Evolutionary conservation across 1,139 yeast genomes (phyloP).

Genomic region (Suhomyces choctaworum): DNA sequence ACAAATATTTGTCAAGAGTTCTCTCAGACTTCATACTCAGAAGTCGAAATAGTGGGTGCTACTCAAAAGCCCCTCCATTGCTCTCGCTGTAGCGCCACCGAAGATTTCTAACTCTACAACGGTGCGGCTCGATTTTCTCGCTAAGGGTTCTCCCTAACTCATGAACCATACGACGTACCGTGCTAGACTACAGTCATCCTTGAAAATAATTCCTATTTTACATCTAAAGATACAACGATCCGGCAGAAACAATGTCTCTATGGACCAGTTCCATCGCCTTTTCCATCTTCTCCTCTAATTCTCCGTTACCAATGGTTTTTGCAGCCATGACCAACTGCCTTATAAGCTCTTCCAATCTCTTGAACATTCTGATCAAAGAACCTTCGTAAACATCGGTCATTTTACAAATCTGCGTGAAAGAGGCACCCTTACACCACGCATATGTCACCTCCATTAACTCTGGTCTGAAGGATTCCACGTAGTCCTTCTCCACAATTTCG

Average conservation of each 20-base stretch:
- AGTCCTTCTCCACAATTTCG: slow-evolving; percentile 86
- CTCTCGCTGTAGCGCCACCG: too few species aligned
- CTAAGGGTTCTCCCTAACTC: too few species aligned
- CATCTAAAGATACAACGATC: slow-evolving; percentile 72
- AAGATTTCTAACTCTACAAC: too few species aligned
- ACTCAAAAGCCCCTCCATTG: too few species aligned
- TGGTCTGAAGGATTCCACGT: slow-evolving; percentile 84
- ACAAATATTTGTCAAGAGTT: too few species aligned
- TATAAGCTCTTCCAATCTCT: slow-evolving; percentile 88
- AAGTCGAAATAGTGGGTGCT: too few species aligned
- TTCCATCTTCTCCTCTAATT: slow-evolving; percentile 85
- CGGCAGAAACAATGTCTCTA: slow-evolving; percentile 96
- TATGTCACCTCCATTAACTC: slow-evolving; percentile 96
- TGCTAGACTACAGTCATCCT: too few species aligned
- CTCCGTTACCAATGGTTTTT: slow-evolving; percentile 86
- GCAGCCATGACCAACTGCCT: slow-evolving; percentile 91
- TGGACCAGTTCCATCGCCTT: slow-evolving; percentile 81
- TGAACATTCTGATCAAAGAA: slow-evolving; percentile 87
- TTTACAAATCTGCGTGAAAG: slow-evolving; percentile 94
- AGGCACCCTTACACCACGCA: slow-evolving; percentile 96
- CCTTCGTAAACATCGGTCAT: slow-evolving; percentile 99
- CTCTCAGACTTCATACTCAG: too few species aligned
- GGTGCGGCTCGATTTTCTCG: too few species aligned
- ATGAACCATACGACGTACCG: too few species aligned
- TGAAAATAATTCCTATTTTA: too few species aligned